phyloP scores from a whole-genome alignment of 768 basidiomycete genomes.

The Panaeolus cyanescens region DNA sequence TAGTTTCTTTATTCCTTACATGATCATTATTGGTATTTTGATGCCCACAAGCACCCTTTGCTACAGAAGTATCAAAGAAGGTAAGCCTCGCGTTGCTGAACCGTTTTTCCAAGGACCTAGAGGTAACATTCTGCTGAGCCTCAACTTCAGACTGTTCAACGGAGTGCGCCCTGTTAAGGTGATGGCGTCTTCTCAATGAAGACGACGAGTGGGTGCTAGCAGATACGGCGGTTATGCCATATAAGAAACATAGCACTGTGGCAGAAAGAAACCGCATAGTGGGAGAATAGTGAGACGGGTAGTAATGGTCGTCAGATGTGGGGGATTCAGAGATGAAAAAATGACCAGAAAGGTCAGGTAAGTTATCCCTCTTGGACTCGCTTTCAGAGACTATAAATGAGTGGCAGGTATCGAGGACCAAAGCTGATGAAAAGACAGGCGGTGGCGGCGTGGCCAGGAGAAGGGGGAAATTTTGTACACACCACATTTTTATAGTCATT shows the following conservation, averaged over 20 bases:
- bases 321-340: neutral
- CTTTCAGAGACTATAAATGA: conserved; percentile 10
- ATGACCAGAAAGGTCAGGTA: neutral
- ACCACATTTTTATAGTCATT: conserved; percentile 11
- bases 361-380: neutral
- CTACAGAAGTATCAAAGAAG: conserved; percentile 54
- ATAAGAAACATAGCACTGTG: neutral
- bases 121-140: conserved; percentile 14
- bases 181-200: neutral
- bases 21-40: conserved; percentile 27
- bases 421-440: conserved; percentile 14
- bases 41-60: conserved; percentile 32
- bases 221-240: neutral
- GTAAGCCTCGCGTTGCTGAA: conserved; percentile 47
- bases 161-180: neutral
- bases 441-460: conserved; percentile 17
- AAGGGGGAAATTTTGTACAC: neutral
- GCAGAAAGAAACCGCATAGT: conserved; percentile 1
- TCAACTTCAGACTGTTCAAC: neutral
- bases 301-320: neutral
- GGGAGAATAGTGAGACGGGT: neutral
- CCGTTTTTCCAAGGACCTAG: conserved; percentile 37
- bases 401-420: conserved; percentile 6
- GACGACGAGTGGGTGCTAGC: neutral
- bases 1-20: conserved; percentile 12